Conservation (phyloP, 108 stramenopile genomes). For the Seminavis robusta region DNA sequence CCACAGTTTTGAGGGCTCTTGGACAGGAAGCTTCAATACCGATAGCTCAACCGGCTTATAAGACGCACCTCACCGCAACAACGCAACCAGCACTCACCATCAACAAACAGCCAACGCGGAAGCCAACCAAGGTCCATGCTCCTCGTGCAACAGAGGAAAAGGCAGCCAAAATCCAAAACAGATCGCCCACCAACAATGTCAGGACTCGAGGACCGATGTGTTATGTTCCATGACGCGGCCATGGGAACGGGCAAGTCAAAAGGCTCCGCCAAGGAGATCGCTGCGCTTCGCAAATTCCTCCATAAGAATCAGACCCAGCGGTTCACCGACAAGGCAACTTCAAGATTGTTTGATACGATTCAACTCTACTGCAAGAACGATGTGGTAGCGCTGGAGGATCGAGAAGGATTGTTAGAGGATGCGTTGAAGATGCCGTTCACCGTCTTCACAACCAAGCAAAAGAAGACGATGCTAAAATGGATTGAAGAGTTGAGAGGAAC, state of each 20-base stretch:
- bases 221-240: constrained; percentile 26
- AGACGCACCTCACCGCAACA: too few relatives aligned
- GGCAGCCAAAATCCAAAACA: too few relatives aligned
- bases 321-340: constrained; percentile 24
- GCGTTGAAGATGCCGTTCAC: constrained; percentile 24
- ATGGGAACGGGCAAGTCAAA: constrained; percentile 22
- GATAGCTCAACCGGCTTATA: too few relatives aligned
- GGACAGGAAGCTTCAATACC: too few relatives aligned
- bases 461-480: constrained; percentile 28
- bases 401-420: constrained; percentile 25
- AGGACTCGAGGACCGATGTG: constrained; percentile 22
- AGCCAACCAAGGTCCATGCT: too few relatives aligned
- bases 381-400: neutral
- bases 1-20: too few relatives aligned
- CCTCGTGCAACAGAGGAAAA: too few relatives aligned
- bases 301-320: constrained; percentile 24
- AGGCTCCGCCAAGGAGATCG: constrained; percentile 21
- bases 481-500: constrained; percentile 9
- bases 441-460: constrained; percentile 23
- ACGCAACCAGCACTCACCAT: too few relatives aligned
- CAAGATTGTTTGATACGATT: constrained; percentile 23
- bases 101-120: too few relatives aligned
- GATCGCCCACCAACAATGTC: too few relatives aligned
- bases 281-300: constrained; percentile 21
- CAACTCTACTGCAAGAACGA: constrained; percentile 12